A percentile compares a stretch with the other conserved stretches of the same genome.
Evolutionary conservation across 2,329 filamentous ascomycete genomes (phyloP).

Genomic region (Scolecobasidium constrictum): DNA sequence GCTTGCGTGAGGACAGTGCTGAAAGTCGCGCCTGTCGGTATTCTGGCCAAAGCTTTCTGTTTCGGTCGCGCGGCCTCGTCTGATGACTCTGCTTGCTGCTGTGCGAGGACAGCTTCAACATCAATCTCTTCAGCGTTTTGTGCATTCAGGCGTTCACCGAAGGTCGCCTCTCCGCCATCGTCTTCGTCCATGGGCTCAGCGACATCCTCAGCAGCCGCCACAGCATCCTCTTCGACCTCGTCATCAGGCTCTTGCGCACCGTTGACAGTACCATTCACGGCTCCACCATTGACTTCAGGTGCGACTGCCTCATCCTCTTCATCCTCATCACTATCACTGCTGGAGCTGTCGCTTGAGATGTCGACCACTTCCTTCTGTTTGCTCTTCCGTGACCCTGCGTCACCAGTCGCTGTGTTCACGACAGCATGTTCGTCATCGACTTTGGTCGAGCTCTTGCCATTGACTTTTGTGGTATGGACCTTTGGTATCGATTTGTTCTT

Average conservation of each 20-base stretch:
- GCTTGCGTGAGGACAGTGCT: conserved; percentile 82
- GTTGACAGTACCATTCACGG: conserved; percentile 14
- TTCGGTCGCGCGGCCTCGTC: conserved; percentile 33
- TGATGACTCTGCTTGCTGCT: conserved; percentile 20
- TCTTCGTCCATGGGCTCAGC: conserved; percentile 18
- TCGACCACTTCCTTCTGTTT: conserved; percentile 29
- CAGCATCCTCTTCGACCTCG: conserved; percentile 24
- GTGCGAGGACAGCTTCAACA: conserved; percentile 47
- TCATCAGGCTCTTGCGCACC: conserved; percentile 18
- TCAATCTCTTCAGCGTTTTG: conserved; percentile 63
- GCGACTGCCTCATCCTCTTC: conserved; percentile 15
- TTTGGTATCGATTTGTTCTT: conserved; percentile 28
- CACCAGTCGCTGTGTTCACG: conserved; percentile 36
- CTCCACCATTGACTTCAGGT: conserved; percentile 16
- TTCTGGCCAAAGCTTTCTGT: conserved; percentile 3
- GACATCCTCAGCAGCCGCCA: conserved; percentile 20
- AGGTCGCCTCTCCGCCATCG: conserved; percentile 53
- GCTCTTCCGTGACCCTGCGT: conserved; percentile 28
- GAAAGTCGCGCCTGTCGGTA: neutral
- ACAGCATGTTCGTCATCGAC: conserved; percentile 48
- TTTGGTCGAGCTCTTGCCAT: conserved; percentile 37
- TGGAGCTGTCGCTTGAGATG: conserved; percentile 34
- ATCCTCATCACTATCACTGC: conserved; percentile 19
- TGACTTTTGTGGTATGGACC: conserved; percentile 42
- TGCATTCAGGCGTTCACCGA: conserved; percentile 69